These are phyloP conservation scores for Lactarius sp. DNA, from an alignment of 768 basidiomycete genomes.

Conservation along the genomic window DNA sequence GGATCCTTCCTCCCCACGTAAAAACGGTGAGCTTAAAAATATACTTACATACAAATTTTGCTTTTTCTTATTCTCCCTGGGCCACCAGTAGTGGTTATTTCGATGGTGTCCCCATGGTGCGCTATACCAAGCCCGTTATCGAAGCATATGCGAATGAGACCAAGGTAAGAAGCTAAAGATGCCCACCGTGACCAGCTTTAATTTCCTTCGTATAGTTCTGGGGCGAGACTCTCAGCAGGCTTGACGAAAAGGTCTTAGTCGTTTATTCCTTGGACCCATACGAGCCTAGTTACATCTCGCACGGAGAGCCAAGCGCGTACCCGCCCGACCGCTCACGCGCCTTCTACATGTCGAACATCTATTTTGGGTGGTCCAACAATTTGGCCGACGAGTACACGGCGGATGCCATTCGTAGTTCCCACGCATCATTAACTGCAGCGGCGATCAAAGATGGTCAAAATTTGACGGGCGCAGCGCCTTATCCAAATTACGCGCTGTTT, in stretches of 20 bases:
- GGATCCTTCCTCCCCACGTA: constrained; percentile 29
- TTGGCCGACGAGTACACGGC: constrained; percentile 33
- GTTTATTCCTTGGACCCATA: constrained; percentile 35
- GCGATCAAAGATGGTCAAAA: not conserved
- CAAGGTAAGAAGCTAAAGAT: not conserved
- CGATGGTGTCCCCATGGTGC: constrained; percentile 4
- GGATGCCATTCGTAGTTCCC: not conserved
- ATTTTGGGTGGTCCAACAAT: constrained; percentile 41
- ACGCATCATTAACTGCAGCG: not conserved
- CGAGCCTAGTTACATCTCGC: constrained; percentile 9
- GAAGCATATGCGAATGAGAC: constrained; percentile 12
- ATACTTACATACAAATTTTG: not conserved
- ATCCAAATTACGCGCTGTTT: constrained; percentile 5
- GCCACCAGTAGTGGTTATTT: constrained; percentile 18
- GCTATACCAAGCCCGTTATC: not conserved
- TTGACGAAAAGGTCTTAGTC: constrained; percentile 38
- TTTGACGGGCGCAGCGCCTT: not conserved
- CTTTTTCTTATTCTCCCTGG: not conserved
- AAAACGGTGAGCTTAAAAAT: constrained; percentile 18
- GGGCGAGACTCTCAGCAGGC: constrained; percentile 34
- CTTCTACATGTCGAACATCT: constrained; percentile 20
- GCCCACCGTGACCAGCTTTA: too few relatives aligned
- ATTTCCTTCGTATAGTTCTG: constrained; percentile 37
- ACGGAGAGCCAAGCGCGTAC: constrained; percentile 21
- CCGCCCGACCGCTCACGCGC: constrained; percentile 22